Evolutionary conservation across 2,329 filamentous ascomycete species (phyloP), one percentile per base, ranked within the genome.

Genomic region (Orbilia javanica): DNA sequence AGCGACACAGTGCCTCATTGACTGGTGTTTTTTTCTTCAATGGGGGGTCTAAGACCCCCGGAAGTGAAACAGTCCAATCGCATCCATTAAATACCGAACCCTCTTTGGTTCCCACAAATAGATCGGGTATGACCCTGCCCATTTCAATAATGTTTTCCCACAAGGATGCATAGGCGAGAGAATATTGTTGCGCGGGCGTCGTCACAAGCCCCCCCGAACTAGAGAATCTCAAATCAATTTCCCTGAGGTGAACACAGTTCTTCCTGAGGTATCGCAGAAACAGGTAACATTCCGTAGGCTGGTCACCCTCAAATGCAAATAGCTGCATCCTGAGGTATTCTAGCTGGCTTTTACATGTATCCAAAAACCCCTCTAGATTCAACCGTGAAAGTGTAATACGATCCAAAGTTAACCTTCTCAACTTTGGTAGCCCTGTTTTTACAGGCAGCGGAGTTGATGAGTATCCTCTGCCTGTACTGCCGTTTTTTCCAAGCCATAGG

Each of bases 301-400:
- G 5, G 29, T 11, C 29, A 11, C n/a, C 11, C 39, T 22, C n/a
- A 4, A 60, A 22, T 3, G 7, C 6, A 6, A 1, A 22, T 11
- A 22, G 22, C 3, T 20, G 10, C 1, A 60, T 36, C 1, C 0
- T 2, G 1, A 60, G 8, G 3, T 60, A 13, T 25, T 22, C 4
- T n/a, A 60, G 18, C 8, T 22, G 18, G 10, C n/a, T 7, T 39
- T 60, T 60, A 15, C 53, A 60, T 8, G 4, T 20, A 11, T 39
- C 53, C 10, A 60, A 36, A 39, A 60, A 60, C n/a, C 31, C 25
- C n/a, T 55, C 50, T 3, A 55, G n/a, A 31, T 55, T 55, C 4
- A 1, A 31, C 11, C 25, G 4, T 48, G 50, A 29, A 10, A 55
- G 5, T 13, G 25, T 3, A 13, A 8, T 34, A 4, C 10, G 4